Base-by-base conservation (phyloP, 2,329 filamentous ascomycete genomes). In the Ophiostoma australiae region DNA sequence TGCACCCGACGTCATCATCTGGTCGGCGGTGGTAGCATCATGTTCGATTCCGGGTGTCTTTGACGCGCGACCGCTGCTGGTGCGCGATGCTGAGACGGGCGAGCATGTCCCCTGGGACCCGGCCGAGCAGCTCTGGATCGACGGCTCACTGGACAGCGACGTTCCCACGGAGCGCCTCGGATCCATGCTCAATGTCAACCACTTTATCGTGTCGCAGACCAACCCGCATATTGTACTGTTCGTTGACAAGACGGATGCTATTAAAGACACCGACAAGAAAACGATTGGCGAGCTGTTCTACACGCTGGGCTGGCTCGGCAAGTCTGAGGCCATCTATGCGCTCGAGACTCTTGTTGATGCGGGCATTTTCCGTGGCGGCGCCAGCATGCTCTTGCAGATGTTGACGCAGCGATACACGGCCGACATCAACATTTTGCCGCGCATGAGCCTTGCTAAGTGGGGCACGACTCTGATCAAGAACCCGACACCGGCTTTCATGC, bases 181-280 rank as follows among this genome's bases (percentile, higher is more conserved):
- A 0, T 93, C 97, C 77, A 94, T 97, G 91, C 97, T 97, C 83
- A 97, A 97, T 77, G 94, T 97, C 78, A 97, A 97, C 77, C 94
- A 97, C 78, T 97, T 97, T 77, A 97, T 98, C 75, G 94, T 97
- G 23, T 97, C 93, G 0, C 94, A 98, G 78, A 93, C 97, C 69
- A 98, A 98, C 76, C 94, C 94, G 0, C 94, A 98, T 76, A 92
- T 97, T 10, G 88, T 96, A 0, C 92, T 93, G 0, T 97, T 98
- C 76, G 82, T 97, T 20, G 84, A 87, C 20, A 91, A 89, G 74
- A 91, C 96, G 72, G 91, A 93, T 73, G 55, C 33, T 2, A 5
- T 13, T 0, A 66, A 66, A 4, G 63, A 66, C 20, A 41, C 35
- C 1, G 35, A 66, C 15, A 69, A 69, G 33, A 41, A 61, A 37